Evolutionary conservation across 192 early-diverging fungal species (phyloP), one percentile per base, ranked within the genome.

Genomic region (Podochytrium sp.): DNA sequence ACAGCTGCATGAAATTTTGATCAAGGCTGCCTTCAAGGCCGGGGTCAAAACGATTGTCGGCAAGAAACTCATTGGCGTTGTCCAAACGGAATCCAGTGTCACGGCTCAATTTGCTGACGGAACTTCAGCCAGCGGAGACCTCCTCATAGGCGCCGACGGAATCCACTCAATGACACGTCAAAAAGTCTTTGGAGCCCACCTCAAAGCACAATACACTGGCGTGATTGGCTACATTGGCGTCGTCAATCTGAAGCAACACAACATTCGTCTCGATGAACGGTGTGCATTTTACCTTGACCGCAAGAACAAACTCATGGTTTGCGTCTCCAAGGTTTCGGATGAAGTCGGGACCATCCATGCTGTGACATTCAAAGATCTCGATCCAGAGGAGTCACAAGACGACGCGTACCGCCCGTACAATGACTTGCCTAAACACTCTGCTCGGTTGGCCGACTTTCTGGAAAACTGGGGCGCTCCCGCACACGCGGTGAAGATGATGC

Each of bases 181-280:
- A 10, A 20, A 76, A 10, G 37, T 82, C 5, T 37, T 83, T 16
- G 83, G 83, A 29, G 77, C 65, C 27, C 74, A 50, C 10, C 7
- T 50, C 27, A 27, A 32, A 25, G 25, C 62, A 14, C 16, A 53
- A 39, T 74, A 52, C 73, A 57, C 55, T 16, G 56, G 55, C 0
- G 27, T 65, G 7, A 32, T 66, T n/a, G 62, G 55, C 2, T 66
- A 66, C 51, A 65, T 74, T 37, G 73, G 47, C 16, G 62, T 74
- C 20, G 43, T 63, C 39, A 33, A 65, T 14, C 12, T 50, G 1
- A 20, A 32, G 18, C 52, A 16, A n/a, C 59, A 35, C 52, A 57
- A 57, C 14, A 55, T 58, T 10, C 10, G 18, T 7, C 23, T 66
- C 20, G 35, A 66, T 2, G 34, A 66, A 50, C 43, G 42, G n/a